Base-by-base conservation (phyloP, 768 basidiomycete genomes). In the Trametes punicea region DNA sequence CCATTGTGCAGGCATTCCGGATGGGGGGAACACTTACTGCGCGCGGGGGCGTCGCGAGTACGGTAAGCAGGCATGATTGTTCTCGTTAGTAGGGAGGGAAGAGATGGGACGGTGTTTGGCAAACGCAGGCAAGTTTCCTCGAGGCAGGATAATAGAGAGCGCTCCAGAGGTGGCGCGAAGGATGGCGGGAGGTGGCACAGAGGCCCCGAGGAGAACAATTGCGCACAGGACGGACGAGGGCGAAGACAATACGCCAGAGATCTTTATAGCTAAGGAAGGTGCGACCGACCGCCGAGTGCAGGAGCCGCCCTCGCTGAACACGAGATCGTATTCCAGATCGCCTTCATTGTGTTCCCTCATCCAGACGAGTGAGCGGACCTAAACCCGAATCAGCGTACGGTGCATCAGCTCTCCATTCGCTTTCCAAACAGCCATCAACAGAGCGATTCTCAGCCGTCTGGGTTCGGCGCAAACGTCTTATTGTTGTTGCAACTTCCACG, bases 61-160 rank as follows among this genome's bases (percentile, higher is more conserved):
- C 87, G 87, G 67, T 83, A 77, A 48, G 85, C 85, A 71, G 87
- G 87, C 87, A 89, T 89, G 79, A 80, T 83, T 71, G 75, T 61
- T 63, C 63, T 65, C 63, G 65, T 66, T 56, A 63, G 62, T 50
- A 29, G 51, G 49, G 54, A 55, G 60, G 61, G 46, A 62, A 60
- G 57, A 66, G 65, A 65, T 62, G 66, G 62, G 67, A 68, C 56
- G 63, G 47, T 59, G 58, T 62, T 56, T 57, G 65, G 62, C 54
- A 60, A 59, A 63, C 62, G 64, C 57, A 58, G 56, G 62, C 55
- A 47, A 57, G 64, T 51, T 59, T 56, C 64, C 64, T 65, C 65
- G 61, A 62, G 67, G 65, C 61, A 30, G 59, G 60, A 66, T 69
- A 67, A 65, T 69, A 70, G 67, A 65, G 63, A 36, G 66, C 66